Conservation (phyloP, 1,284 basidiomycete genomes). For the Microbotryum intermedium region DNA sequence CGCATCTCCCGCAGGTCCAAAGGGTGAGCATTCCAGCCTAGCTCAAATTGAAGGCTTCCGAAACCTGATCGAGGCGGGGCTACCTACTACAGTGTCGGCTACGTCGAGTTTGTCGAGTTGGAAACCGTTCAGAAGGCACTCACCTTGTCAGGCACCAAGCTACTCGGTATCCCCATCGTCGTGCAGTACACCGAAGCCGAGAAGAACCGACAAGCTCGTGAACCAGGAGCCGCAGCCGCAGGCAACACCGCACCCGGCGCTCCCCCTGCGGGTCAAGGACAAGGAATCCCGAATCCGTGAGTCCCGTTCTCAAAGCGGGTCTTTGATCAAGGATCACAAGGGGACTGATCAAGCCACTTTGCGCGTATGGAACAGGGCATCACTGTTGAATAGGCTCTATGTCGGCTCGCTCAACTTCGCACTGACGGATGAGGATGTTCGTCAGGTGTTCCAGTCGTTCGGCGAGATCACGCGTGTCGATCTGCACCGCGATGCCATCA, state of each 20-base stretch:
- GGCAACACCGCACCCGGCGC: not conserved
- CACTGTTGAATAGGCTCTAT: conserved; percentile 62
- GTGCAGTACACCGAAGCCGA: conserved; percentile 95
- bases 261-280: not conserved
- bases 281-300: conserved; percentile 5
- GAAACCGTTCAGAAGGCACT: conserved; percentile 87
- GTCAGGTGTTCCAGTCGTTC: conserved; percentile 97
- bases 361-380: too few relatives aligned
- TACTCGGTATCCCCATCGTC: conserved; percentile 95
- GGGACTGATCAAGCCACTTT: not conserved
- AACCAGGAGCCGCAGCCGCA: conserved; percentile 32
- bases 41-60: not conserved
- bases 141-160: conserved; percentile 77
- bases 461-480: conserved; percentile 97
- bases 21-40: conserved; percentile 68
- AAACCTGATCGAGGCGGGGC: conserved; percentile 18
- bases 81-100: conserved; percentile 60
- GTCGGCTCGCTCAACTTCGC: conserved; percentile 95
- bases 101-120: conserved; percentile 86
- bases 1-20: conserved; percentile 85
- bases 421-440: conserved; percentile 89
- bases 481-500: conserved; percentile 67
- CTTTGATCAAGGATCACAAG: not conserved
- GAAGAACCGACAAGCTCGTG: conserved; percentile 59
- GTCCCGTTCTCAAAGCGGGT: not conserved